Evolutionary conservation across 805 yeast species (phyloP).

Genomic region (Ogataea neopini): DNA sequence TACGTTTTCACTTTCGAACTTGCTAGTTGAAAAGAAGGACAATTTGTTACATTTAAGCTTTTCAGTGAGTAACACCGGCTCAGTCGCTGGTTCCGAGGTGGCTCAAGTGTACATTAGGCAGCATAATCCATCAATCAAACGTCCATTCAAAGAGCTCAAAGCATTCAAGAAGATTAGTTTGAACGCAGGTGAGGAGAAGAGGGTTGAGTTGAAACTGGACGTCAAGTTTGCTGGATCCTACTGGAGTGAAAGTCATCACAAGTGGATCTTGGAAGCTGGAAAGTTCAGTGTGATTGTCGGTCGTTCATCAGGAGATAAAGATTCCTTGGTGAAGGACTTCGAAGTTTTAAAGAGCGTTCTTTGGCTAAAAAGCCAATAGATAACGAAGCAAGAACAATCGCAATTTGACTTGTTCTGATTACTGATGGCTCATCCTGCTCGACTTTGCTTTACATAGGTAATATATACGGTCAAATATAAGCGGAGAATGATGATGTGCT

Average conservation of each 20-base stretch:
- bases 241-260: slow-evolving; percentile 47
- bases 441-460: no score
- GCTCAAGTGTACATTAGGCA: slow-evolving; percentile 51
- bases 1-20: slow-evolving; percentile 34
- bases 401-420: no score
- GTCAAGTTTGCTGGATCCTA: slow-evolving; percentile 52
- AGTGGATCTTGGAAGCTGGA: slow-evolving; percentile 53
- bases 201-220: slow-evolving; percentile 39
- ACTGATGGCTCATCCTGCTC: no score
- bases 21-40: slow-evolving; percentile 30
- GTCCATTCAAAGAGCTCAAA: slow-evolving; percentile 61
- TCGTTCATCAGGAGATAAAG: slow-evolving; percentile 3
- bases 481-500: no score
- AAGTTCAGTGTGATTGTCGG: slow-evolving; percentile 11
- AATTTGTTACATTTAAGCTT: slow-evolving; percentile 31
- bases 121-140: slow-evolving; percentile 36
- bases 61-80: slow-evolving; percentile 48
- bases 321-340: background rate
- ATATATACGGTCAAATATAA: no score
- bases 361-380: slow-evolving; percentile 5
- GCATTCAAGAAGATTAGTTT: slow-evolving; percentile 52
- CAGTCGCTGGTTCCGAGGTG: slow-evolving; percentile 49
- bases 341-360: background rate
- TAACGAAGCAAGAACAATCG: no score
- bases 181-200: slow-evolving; percentile 42